Conservation (phyloP, 345 rosid species). For the Gossypium ekmanianum region DNA sequence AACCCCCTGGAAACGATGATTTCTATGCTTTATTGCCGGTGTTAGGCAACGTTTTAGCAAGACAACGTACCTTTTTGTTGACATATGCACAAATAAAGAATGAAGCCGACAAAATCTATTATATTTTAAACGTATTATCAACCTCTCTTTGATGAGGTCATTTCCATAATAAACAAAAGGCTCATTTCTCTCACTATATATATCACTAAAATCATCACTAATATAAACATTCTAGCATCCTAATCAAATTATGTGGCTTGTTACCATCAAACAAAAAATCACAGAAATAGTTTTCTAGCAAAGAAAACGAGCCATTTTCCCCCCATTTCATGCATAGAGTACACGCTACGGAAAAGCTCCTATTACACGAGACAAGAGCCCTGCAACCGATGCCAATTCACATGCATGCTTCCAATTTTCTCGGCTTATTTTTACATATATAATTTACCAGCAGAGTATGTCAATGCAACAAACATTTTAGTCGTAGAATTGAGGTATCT, state of each 20-base stretch:
- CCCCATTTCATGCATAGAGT: slow-evolving; percentile 9
- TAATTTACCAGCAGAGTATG: neutral
- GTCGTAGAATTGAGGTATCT: neutral
- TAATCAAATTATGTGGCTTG: neutral
- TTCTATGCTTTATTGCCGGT: neutral
- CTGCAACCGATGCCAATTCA: slow-evolving; percentile 14
- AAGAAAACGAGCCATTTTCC: neutral
- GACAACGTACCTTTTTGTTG: slow-evolving; percentile 3
- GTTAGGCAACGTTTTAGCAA: neutral
- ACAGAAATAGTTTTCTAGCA: neutral
- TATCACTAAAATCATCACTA: neutral
- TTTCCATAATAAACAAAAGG: neutral
- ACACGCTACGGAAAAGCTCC: slow-evolving; percentile 15
- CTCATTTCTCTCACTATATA: too few relatives aligned
- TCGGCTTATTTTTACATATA: neutral
- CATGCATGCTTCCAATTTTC: slow-evolving; percentile 13
- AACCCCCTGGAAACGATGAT: neutral
- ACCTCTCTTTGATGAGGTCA: neutral
- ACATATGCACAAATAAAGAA: neutral
- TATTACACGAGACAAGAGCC: slow-evolving; percentile 12
- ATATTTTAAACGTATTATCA: neutral
- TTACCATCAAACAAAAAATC: neutral
- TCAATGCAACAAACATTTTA: slow-evolving; percentile 3
- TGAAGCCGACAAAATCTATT: neutral
- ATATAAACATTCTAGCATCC: neutral